Base-by-base conservation (phyloP, 805 yeast species). In the Ogataea philodendri region DNA sequence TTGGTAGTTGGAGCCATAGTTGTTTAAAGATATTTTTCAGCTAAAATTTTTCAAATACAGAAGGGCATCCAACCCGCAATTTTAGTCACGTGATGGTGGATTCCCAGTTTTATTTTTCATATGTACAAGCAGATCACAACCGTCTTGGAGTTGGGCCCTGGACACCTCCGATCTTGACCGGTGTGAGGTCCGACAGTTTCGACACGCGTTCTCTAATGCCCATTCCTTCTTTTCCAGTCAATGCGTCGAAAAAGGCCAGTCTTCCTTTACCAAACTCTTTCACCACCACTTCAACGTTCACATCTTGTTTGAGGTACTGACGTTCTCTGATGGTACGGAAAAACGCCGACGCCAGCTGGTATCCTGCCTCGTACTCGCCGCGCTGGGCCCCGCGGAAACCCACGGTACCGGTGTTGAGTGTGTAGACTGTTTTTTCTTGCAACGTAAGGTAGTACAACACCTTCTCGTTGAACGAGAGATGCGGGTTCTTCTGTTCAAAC, bases 291-390 rank as follows among this genome's bases (percentile, higher is more conserved):
- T 90, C 97, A 17, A 90, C 66, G 45, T 79, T 73, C 45, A 75
- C 76, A 32, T 49, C 45, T n/a, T 46, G 43, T n/a, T 37, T 34
- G 14, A 59, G 39, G 15, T 49, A 22, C 15, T 42, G 39, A 68
- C 72, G 55, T 79, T 84, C 62, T 76, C 78, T 56, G 16, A 90
- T 84, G 46, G 70, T 59, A 44, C 78, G 72, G 62, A 90, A 87
- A 63, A 85, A 69, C 45, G 74, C 75, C 4, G 88, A 67, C 10
- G 88, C 67, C 7, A 90, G 81, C 59, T 88, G 96, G 68, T 82
- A 89, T 9, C 83, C 83, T 1, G 96, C 96, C 63, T 90, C 98
- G 54, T 85, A 86, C 60, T 87, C 95, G 31, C 94, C 86, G 62
- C 96, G 78, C 38, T 87, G 87, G 11, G 93, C 76, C 54, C 88